Percentiles rank a stretch among this genome's conserved stretches.
Conservation (phyloP, 495 filamentous ascomycete genomes). For the Penicillium tannophilum region DNA sequence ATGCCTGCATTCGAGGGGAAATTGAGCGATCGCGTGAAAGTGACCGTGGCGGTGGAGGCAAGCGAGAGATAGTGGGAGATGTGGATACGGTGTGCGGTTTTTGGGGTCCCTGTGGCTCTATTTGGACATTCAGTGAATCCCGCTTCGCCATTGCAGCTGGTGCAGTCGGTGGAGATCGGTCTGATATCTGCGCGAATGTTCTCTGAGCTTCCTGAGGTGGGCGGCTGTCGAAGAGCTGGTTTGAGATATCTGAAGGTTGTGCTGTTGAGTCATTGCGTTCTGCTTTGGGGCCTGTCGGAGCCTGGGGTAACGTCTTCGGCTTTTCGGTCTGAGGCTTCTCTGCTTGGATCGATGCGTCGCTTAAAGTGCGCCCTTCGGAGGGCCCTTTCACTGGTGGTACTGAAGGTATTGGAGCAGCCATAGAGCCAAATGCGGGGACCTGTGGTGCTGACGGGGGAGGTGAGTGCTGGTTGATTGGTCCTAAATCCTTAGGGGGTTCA, state of each 20-base stretch:
- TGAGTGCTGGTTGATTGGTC: conserved; percentile 44
- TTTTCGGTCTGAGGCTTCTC: conserved; percentile 33
- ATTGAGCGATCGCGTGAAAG: conserved; percentile 43
- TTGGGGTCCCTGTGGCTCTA: conserved; percentile 20
- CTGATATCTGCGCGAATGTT: conserved; percentile 19
- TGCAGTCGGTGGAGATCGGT: conserved; percentile 45
- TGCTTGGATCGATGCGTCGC: conserved; percentile 33
- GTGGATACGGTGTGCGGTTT: conserved; percentile 24
- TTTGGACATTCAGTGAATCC: conserved; percentile 22
- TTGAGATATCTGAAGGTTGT: conserved; percentile 23
- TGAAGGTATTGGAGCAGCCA: conserved; percentile 36
- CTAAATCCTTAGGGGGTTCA: conserved; percentile 45
- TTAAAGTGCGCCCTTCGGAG: conserved; percentile 44
- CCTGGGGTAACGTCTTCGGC: conserved; percentile 28
- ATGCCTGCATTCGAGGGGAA: conserved; percentile 52
- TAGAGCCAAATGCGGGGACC: conserved; percentile 79
- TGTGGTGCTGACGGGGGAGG: conserved; percentile 80
- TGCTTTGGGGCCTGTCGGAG: conserved; percentile 47
- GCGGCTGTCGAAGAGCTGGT: conserved; percentile 20
- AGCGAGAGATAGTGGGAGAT: conserved; percentile 34
- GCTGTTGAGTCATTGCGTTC: conserved; percentile 29
- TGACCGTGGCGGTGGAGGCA: conserved; percentile 31
- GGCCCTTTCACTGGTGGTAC: conserved; percentile 32
- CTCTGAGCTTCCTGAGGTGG: conserved; percentile 23
- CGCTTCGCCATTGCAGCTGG: conserved; percentile 43